Conservation (phyloP, 106 monocot genomes). For the Alisma plantagoaquatica region DNA sequence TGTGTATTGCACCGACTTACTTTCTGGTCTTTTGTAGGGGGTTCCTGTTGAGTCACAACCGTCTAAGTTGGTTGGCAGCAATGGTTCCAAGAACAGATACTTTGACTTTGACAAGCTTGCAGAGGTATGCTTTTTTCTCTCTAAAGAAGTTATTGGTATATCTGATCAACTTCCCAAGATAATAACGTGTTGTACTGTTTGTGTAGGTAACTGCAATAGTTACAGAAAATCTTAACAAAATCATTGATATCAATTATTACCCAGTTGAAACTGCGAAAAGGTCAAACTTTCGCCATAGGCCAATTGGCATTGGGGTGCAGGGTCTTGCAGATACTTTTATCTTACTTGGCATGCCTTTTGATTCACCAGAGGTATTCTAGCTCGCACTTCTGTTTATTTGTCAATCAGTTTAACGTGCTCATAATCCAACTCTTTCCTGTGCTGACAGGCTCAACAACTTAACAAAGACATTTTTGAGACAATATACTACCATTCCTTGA, state of each 20-base stretch:
- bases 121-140: constrained; percentile 2
- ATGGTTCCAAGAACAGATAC: constrained; percentile 70
- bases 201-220: constrained; percentile 6
- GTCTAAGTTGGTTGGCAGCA: constrained; percentile 79
- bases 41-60: constrained; percentile 68
- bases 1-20: background rate
- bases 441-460: constrained; percentile 59
- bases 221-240: constrained; percentile 17
- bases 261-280: constrained; percentile 11
- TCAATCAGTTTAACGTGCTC: constrained; percentile 1
- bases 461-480: constrained; percentile 93
- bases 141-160: background rate
- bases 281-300: constrained; percentile 15
- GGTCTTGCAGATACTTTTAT: constrained; percentile 90
- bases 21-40: constrained; percentile 27
- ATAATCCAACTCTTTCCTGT: background rate
- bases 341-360: constrained; percentile 91
- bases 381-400: background rate
- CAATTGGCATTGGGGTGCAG: constrained; percentile 89
- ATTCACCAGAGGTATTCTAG: constrained; percentile 63
- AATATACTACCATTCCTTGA: constrained; percentile 79
- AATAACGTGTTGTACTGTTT: background rate
- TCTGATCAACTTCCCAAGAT: background rate
- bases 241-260: constrained; percentile 15
- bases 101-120: constrained; percentile 68